phyloP scores from a whole-genome alignment of 192 early-diverging fungal genomes.

The Funneliformis mosseae region DNA sequence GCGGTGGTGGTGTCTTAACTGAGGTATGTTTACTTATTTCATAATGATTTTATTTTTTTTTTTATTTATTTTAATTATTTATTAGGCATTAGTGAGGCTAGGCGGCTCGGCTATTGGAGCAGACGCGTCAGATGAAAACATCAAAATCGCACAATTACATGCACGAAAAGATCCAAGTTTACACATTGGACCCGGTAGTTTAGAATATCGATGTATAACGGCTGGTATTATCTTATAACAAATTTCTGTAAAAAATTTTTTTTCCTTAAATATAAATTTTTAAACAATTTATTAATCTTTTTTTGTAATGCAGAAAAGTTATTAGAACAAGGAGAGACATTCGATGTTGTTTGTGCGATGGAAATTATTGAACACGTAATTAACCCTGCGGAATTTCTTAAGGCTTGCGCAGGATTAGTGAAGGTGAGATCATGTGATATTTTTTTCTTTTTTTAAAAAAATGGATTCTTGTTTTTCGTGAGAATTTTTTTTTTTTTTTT shows the following conservation, averaged over 20 bases:
- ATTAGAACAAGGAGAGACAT: constrained; percentile 50
- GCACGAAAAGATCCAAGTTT: constrained; percentile 68
- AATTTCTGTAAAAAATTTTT: background rate
- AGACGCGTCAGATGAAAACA: constrained; percentile 86
- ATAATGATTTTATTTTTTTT: background rate
- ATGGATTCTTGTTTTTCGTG: background rate
- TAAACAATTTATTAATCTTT: background rate
- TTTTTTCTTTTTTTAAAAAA: constrained; percentile 8
- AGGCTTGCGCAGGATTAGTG: constrained; percentile 62
- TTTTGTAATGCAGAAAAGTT: constrained; percentile 58
- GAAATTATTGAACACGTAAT: constrained; percentile 95
- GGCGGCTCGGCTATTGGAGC: constrained; percentile 74
- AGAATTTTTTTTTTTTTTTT: background rate
- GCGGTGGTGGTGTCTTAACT: constrained; percentile 89
- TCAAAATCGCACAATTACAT: constrained; percentile 78
- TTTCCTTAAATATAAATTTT: background rate
- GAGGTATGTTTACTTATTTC: constrained; percentile 56
- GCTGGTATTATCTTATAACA: constrained; percentile 44
- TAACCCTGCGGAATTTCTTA: constrained; percentile 71
- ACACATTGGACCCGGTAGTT: constrained; percentile 44
- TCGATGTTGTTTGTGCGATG: constrained; percentile 82
- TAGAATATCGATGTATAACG: constrained; percentile 69
- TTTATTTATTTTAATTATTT: background rate
- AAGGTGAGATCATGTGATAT: constrained; percentile 52
- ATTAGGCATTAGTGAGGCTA: constrained; percentile 72